Evolutionary conservation across 2,329 filamentous ascomycete species (phyloP), one percentile per base, ranked within the genome.

Genomic region (Hypomyces rosellus): DNA sequence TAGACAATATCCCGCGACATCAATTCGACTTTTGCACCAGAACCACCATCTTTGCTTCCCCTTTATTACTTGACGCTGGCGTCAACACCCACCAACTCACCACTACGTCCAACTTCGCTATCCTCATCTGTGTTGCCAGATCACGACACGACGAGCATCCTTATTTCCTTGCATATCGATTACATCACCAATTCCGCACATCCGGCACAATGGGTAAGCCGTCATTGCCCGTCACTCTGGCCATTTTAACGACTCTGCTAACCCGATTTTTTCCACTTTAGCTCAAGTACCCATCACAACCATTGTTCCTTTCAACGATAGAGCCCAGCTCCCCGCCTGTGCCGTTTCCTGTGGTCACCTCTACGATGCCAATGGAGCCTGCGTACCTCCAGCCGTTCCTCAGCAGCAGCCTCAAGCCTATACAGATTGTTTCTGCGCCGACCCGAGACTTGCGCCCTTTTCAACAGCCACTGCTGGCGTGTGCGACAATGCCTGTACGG

Each of bases 351-450:
- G 86, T 61, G 74, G 76, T 40, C 64, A 72, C 25, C 79, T 89
- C 41, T 82, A 77, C 63, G 79, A 88, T 66, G 88, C 86, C 51
- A 87, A 90, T 62, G 78, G 77, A 42, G 81, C 74, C 54, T 95
- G 89, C 67, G 76, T 85, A 1, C 84, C 85, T 3, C 79, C 78
- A 4, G 74, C 69, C 20, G 73, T 68, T 3, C 65, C 76, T 5
- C 65, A 69, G 6, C 74, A 75, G 45, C 73, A 75, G 44, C 65
- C 76, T 38, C 61, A 66, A 16, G 77, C 74, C 40, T 88, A 86
- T 65, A 74, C 81, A 46, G 73, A 75, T 34, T 95, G 89, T 69
- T 90, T 95, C 71, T 95, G 89, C 70, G 71, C 75, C 59, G 81
- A 85, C 45, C 56, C 73, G 12, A 70, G 76, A 18, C 75, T 93